Evolutionary conservation across 2,329 filamentous ascomycete species (phyloP).

Genomic region (Camillea tinctor): DNA sequence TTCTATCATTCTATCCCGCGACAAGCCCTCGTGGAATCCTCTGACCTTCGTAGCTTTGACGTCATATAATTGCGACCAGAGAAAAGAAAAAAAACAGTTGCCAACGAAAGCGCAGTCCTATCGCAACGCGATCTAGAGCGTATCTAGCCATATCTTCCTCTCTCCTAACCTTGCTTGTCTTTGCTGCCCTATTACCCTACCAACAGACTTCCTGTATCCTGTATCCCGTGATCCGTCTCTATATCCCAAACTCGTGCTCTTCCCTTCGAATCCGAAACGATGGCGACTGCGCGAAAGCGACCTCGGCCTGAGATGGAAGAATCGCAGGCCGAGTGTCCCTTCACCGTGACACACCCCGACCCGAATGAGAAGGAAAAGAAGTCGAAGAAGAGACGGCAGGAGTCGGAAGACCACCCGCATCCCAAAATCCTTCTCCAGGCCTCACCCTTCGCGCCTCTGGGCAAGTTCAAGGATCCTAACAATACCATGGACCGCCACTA

Average conservation of each 20-base stretch:
- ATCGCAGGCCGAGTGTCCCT: conserved; percentile 56
- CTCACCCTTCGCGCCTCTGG: conserved; percentile 53
- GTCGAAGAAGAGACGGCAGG: conserved; percentile 43
- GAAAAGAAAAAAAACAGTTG: conserved; percentile 7
- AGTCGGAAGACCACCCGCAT: conserved; percentile 42
- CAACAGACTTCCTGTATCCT: too few species aligned
- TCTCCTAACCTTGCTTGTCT: neutral
- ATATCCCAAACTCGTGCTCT: neutral
- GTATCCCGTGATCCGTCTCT: neutral
- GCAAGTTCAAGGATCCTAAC: conserved; percentile 51
- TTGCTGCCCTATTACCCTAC: neutral
- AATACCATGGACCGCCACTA: conserved; percentile 57
- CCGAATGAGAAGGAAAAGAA: conserved; percentile 50
- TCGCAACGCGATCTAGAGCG: neutral
- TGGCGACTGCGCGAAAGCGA: conserved; percentile 49
- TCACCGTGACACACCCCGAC: conserved; percentile 45
- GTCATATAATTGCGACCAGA: conserved; percentile 2
- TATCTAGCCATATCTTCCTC: neutral
- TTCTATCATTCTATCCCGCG: neutral
- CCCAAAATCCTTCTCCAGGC: conserved; percentile 47
- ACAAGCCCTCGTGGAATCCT: neutral
- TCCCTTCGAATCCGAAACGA: conserved; percentile 18
- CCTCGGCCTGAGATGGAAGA: conserved; percentile 47
- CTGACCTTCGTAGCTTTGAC: conserved; percentile 2
- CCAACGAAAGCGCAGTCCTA: conserved; percentile 6